Evolutionary conservation across 2,329 filamentous ascomycete genomes (phyloP).

Genomic region (Fusarium sp.): DNA sequence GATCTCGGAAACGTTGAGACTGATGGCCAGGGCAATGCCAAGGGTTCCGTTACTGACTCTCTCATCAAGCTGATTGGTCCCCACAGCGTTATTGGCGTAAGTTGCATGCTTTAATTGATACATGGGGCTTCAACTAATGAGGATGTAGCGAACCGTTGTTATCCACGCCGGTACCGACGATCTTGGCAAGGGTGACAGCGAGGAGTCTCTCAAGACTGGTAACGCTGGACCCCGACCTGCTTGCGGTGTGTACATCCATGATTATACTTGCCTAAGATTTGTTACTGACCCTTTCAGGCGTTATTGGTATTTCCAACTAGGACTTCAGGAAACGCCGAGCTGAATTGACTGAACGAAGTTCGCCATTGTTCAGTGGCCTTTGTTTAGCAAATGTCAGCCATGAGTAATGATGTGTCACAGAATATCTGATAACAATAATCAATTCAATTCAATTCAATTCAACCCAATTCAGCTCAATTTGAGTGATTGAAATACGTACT

Average conservation of each 20-base stretch:
- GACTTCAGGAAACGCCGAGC: conserved; percentile 21
- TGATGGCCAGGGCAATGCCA: conserved; percentile 89
- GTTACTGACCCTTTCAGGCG: conserved; percentile 62
- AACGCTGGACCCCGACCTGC: conserved; percentile 94
- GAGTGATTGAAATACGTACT: background rate
- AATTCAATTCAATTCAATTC: conserved; percentile 33
- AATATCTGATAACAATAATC: conserved; percentile 33
- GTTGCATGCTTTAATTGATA: conserved; percentile 36
- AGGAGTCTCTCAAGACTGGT: conserved; percentile 98
- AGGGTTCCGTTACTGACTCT: conserved; percentile 82
- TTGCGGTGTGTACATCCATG: conserved; percentile 74
- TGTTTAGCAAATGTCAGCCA: background rate
- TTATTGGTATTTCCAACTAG: conserved; percentile 89
- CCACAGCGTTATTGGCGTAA: conserved; percentile 92
- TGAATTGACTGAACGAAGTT: conserved; percentile 12
- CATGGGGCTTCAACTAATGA: conserved; percentile 4
- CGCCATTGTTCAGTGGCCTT: background rate
- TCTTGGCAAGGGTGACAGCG: conserved; percentile 89
- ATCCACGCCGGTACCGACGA: conserved; percentile 96
- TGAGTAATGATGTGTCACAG: conserved; percentile 1
- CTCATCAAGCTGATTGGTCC: conserved; percentile 96
- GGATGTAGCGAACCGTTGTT: conserved; percentile 84
- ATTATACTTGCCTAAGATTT: background rate
- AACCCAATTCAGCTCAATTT: conserved; percentile 24
- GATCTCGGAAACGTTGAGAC: conserved; percentile 98